A percentile compares a stretch with the other conserved stretches of the same genome.
Conservation (phyloP, 2,329 filamentous ascomycete genomes). For the Amauroascus niger region DNA sequence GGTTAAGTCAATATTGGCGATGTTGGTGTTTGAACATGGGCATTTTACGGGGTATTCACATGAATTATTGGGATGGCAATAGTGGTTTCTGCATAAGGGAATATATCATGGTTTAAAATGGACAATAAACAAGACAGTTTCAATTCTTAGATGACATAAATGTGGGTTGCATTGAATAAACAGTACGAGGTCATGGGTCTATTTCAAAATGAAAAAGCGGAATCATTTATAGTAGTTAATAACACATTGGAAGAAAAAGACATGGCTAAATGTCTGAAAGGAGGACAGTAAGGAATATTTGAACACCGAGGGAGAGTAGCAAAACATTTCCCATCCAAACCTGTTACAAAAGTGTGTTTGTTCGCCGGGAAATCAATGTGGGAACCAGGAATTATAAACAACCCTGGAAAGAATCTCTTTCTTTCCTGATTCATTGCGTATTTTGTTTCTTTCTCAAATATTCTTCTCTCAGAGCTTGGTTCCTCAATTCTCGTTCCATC, state of each 20-base stretch:
- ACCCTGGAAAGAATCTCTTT: not conserved
- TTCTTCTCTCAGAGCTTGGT: slow-evolving; percentile 15
- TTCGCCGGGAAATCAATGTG: not conserved
- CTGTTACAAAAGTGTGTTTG: not conserved
- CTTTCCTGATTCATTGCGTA: not conserved
- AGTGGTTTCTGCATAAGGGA: too few species aligned
- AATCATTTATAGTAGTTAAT: not conserved
- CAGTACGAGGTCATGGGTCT: not conserved
- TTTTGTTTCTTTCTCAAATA: slow-evolving; percentile 11
- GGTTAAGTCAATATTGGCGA: too few species aligned
- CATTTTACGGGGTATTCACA: too few species aligned
- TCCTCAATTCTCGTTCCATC: slow-evolving; percentile 29
- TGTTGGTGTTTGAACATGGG: too few species aligned
- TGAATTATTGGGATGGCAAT: too few species aligned
- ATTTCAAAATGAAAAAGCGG: not conserved
- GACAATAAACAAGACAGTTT: too few species aligned
- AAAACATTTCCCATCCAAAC: slow-evolving; percentile 1
- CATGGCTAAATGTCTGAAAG: not conserved
- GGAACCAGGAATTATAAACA: not conserved
- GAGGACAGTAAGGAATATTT: not conserved
- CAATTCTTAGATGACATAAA: not conserved
- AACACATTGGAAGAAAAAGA: not conserved
- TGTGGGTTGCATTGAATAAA: too few species aligned
- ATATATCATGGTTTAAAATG: too few species aligned
- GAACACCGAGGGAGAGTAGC: not conserved